Conservation (phyloP, 2,329 filamentous ascomycete species). For the Aspergillus sp. region DNA sequence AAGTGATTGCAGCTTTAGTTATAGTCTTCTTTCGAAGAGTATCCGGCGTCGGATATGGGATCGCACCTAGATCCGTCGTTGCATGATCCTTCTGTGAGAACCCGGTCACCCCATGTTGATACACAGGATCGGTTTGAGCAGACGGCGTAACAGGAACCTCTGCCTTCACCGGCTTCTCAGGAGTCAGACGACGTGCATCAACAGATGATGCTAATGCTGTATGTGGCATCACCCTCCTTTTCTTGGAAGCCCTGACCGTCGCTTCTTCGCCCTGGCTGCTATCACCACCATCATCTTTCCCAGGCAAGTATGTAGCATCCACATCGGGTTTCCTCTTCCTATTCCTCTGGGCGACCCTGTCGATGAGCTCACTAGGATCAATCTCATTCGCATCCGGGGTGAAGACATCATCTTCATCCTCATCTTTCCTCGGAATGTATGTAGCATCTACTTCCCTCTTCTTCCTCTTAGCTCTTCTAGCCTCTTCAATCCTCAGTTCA, state of each 20-base stretch:
- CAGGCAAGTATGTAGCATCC: constrained; percentile 9
- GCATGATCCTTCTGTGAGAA: background rate
- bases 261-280: constrained; percentile 16
- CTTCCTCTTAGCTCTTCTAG: background rate
- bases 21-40: background rate
- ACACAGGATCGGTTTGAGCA: background rate
- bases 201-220: background rate
- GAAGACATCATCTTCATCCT: background rate
- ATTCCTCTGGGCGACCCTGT: background rate
- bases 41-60: background rate
- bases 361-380: background rate
- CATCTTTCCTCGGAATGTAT: background rate
- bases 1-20: background rate
- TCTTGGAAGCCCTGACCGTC: background rate
- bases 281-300: constrained; percentile 14
- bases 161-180: background rate
- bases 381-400: background rate
- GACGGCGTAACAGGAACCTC: background rate
- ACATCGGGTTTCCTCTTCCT: background rate
- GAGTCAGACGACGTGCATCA: constrained; percentile 14
- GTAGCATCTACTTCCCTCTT: background rate
- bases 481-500: background rate
- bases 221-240: background rate
- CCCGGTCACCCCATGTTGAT: background rate
- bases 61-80: background rate